Evolutionary conservation across 2,329 filamentous ascomycete genomes (phyloP).

Genomic region (Neopestalotiopsis sp.): DNA sequence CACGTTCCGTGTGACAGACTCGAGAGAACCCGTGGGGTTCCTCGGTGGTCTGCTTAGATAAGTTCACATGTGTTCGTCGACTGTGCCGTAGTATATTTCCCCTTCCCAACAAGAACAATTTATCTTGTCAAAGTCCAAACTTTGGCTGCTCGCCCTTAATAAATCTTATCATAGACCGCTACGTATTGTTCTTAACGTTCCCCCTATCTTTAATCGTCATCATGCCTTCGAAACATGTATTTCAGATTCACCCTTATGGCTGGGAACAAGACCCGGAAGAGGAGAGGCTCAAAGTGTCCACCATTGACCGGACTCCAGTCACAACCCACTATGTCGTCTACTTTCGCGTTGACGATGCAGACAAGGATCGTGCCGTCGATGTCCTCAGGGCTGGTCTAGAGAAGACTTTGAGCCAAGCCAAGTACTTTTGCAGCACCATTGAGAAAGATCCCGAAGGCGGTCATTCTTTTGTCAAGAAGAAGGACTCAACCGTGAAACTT

Average conservation of each 20-base stretch:
- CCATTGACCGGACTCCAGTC: slow-evolving; percentile 1
- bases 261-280: slow-evolving; percentile 18
- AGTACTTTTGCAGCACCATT: slow-evolving; percentile 44
- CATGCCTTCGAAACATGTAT: not conserved
- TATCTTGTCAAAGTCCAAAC: not conserved
- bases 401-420: slow-evolving; percentile 39
- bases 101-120: not conserved
- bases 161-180: not conserved
- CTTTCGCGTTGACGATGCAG: slow-evolving; percentile 16
- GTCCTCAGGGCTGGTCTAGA: slow-evolving; percentile 35
- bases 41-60: too few relatives aligned
- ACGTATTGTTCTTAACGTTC: not conserved
- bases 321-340: slow-evolving; percentile 20
- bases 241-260: slow-evolving; percentile 12
- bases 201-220: not conserved
- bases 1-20: too few relatives aligned
- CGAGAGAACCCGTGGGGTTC: too few relatives aligned
- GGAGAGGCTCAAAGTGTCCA: slow-evolving; percentile 15
- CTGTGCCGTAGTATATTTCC: not conserved
- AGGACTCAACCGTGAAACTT: slow-evolving; percentile 39
- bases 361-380: slow-evolving; percentile 15
- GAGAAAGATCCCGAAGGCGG: slow-evolving; percentile 42
- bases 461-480: slow-evolving; percentile 42
- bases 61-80: not conserved
- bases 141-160: too few relatives aligned